Evolutionary conservation across 2,329 filamentous ascomycete genomes (phyloP), one percentile per base, ranked within the genome.

Genomic region (Venturiaceae sp.): DNA sequence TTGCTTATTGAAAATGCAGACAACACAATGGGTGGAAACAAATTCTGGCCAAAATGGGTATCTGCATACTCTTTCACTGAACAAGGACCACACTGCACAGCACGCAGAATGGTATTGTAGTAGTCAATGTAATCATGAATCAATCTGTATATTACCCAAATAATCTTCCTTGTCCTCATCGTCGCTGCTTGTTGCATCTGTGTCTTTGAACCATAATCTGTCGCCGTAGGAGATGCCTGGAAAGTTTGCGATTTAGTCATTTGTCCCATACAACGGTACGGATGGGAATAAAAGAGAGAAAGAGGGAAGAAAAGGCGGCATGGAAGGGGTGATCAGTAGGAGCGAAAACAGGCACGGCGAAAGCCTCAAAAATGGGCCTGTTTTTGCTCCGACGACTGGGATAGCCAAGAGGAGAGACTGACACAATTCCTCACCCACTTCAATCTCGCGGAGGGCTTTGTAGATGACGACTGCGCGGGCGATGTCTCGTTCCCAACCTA

Each of bases 361-460:
- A n/a, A n/a, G n/a, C n/a, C n/a, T n/a, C n/a, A n/a, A n/a, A n/a
- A n/a, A n/a, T n/a, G n/a, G n/a, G n/a, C n/a, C n/a, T n/a, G n/a
- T n/a, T n/a, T n/a, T n/a, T n/a, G n/a, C n/a, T n/a, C n/a, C n/a
- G 37, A 39, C 21, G 11, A 39, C 21, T 5, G n/a, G 5, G 4
- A 19, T 21, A 13, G 16, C 26, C 9, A 11, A 46, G 21, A 28
- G 16, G 21, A 30, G 3, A 7, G 13, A 63, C 66, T 73, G 72
- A 71, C 80, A 82, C 14, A 83, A 67, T 64, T 83, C 80, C 65
- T 83, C 79, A 14, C 79, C 80, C n/a, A 68, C 65, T 19, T 65
- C 64, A 16, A 83, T 77, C 60, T 81, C 74, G 63, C 77, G 69
- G 32, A 80, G 62, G 16, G 80, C 71, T 14, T 68, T 73, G 62